Base-by-base conservation (phyloP, 805 yeast genomes). In the Schwanniomyces occidentalis region DNA sequence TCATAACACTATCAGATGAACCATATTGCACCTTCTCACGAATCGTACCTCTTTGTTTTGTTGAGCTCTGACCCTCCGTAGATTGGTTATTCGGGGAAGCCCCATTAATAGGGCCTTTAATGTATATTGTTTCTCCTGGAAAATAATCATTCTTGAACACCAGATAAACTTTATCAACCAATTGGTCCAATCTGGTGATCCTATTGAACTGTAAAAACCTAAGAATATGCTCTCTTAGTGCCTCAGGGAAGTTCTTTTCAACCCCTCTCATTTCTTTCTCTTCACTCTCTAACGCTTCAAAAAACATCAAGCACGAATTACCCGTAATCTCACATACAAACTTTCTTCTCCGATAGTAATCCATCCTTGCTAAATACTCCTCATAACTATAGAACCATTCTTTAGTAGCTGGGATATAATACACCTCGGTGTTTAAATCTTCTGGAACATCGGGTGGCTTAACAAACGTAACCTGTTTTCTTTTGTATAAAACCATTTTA, bases 281-380 rank as follows among this genome's bases (percentile, higher is more conserved):
- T 63, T 91, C 99, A 40, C 85, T 80, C 35, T 79, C 78, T 28
- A 78, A 70, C 0, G 98, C 99, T 51, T 93, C 95, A 56, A 90
- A 90, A 56, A 76, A 93, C 1, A 96, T 87, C 38, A 91, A 71
- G 50, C 95, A 84, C 12, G 96, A 83, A 51, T 88, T 86, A 9
- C 99, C 99, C 0, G 97, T 87, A 31, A 91, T 84, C 61, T 93
- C 99, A 65, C 98, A 93, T 8, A 89, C 93, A 62, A 93, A 93
- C 56, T 87, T 85, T 46, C 79, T 80, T 32, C 76, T 71, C 40
- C 73, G 73, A 57, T 85, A 85, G 59, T 82, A 85, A 56, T 85
- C 88, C 69, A 85, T 62, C 36, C 91, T 64, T 15, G 63, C 63
- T 31, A 93, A 64, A 51, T 87, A 91, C 7, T 81, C 88, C 35